Base-by-base conservation (phyloP, 805 yeast genomes). In the Spathaspora hagerdaliae region DNA sequence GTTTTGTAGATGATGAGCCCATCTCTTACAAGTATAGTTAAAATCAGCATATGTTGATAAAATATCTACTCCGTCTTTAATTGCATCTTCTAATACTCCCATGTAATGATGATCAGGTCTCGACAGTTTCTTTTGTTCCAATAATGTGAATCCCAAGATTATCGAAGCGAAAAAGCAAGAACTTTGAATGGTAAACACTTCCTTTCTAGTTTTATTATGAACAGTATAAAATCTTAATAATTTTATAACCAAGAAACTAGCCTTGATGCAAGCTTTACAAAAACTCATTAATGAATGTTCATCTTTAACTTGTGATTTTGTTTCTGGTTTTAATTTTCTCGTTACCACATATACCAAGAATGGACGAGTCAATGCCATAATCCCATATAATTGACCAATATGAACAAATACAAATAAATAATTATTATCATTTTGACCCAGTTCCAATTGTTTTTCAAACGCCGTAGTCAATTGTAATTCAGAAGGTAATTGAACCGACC, bases 281-380 rank as follows among this genome's bases (percentile, higher is more conserved):
- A 70, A 68, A 27, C 50, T 51, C 26, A 39, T 42, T 32, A 43
- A 58, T 49, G 10, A 50, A 36, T n/a, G 45, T 42, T 32, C 50
- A 36, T 15, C 38, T 31, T 47, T 52, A 31, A 47, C 43, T 38
- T 51, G 45, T 41, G 51, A 55, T 38, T 47, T 42, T 36, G 46
- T 38, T 38, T 54, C 49, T 41, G 52, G 45, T 13, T 43, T 43
- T 9, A 43, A 29, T 43, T 43, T 43, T 14, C 45, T n/a, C 2
- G 43, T 43, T 7, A 65, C 56, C 33, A 59, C 48, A 48, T 64
- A 65, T 42, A 67, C 63, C 55, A 68, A 67, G 44, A 70, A 71
- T 6, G 76, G 74, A 14, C 72, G 56, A 33, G 72, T 56, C 12
- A 71, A 52, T 19, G 71, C 43, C 32, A 66, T 56, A 7, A 67